Evolutionary conservation across 129 eudicot species (phyloP), one percentile per base, ranked within the genome.

Genomic region (Smallanthus sonchifolius): DNA sequence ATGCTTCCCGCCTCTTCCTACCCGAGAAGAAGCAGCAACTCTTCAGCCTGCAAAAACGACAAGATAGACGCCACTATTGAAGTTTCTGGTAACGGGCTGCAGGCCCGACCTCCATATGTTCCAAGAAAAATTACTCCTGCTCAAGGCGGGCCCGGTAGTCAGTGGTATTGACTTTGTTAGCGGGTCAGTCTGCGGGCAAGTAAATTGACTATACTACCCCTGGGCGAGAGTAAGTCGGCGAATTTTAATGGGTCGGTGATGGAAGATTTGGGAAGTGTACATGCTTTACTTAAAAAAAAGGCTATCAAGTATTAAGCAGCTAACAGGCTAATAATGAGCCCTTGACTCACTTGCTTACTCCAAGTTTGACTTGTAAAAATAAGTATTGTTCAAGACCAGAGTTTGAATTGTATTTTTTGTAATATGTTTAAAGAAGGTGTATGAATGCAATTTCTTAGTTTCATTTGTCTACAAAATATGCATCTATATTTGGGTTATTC

Each of bases 71-170:
- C 85, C 57, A 67, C 69, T 19, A 43, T 79, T 19, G 98, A 90
- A 81, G 97, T 78, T 59, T 65, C 96, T 2, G 84, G 69, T 34
- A 81, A 87, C 9, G 89, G 89, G 55, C 69, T 94, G 62, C 97
- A 88, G 80, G 77, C 92, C 14, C 91, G 89, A 49, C 97, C 99
- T n/a, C 89, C 84, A 13, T 91, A 84, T 57, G 72, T 85, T 40
- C 91, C 93, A 8, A 83, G 99, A 59, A 94, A 94, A 84, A 86
- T 88, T 44, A 85, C 96, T 49, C 91, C 98, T 51, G 97, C 95
- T 36, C 98, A 88, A 80, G 89, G 86, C 40, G 98, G 86, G 45
- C 60, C 86, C 1, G 96, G 91, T 37, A 85, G 80, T 77, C 91
- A 88, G 44, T 94, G 99, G 99, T 94, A 91, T 72, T 94, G 77